A percentile compares a stretch with the other conserved stretches of the same genome.
These are phyloP conservation scores for Pestalotiopsis sp. DNA, from an alignment of 2,329 filamentous ascomycete species.

Conservation along the genomic window DNA sequence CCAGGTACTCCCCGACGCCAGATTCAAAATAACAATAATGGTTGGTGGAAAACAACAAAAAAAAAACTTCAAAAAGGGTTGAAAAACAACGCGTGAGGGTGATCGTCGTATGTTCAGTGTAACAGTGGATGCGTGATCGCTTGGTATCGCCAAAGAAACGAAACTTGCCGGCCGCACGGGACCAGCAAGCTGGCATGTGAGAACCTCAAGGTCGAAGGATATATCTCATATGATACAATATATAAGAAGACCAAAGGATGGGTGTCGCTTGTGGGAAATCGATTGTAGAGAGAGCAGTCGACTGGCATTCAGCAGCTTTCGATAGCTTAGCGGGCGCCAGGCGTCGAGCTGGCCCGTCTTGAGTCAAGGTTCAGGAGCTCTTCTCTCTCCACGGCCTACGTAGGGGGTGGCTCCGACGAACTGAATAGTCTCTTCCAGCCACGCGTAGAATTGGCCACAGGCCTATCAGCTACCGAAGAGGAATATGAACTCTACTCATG, in stretches of 20 bases:
- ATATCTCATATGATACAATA: background rate
- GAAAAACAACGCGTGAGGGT: background rate
- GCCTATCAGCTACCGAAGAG: background rate
- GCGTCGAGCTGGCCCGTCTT: background rate
- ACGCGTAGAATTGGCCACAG: background rate
- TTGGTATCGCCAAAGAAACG: background rate
- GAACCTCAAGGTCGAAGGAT: background rate
- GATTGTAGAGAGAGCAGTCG: background rate
- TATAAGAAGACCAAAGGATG: background rate
- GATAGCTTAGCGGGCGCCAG: background rate
- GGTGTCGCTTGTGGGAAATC: background rate
- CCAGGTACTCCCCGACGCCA: slow-evolving; percentile 14
- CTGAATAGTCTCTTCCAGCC: background rate
- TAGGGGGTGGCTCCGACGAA: background rate
- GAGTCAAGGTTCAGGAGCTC: background rate
- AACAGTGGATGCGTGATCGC: background rate
- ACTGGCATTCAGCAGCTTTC: background rate
- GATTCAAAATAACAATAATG: slow-evolving; percentile 10
- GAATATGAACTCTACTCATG: slow-evolving; percentile 22
- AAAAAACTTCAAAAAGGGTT: background rate
- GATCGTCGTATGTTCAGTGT: background rate
- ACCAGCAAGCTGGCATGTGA: background rate
- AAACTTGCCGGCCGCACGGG: background rate
- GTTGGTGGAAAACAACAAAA: background rate
- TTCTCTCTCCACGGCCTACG: background rate